Evolutionary conservation across 345 rosid genomes (phyloP).

Genomic region (Brassica napus): DNA sequence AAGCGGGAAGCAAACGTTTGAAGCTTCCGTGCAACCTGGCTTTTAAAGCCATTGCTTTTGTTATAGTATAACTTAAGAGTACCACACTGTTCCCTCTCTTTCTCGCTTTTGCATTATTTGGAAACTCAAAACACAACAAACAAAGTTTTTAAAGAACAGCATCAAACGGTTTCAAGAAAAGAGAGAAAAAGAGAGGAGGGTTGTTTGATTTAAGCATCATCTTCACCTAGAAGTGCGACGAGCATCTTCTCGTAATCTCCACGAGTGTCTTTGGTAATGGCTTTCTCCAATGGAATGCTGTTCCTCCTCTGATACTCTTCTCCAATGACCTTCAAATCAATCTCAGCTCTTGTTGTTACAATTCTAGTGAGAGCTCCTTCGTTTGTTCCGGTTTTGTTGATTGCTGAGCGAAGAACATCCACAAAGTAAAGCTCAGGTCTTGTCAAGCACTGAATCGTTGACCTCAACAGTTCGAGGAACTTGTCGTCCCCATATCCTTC

Average conservation of each 20-base stretch:
- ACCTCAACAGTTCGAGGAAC: constrained; percentile 58
- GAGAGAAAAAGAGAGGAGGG: constrained; percentile 9
- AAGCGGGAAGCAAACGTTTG: too few relatives aligned
- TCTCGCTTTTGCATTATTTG: constrained; percentile 31
- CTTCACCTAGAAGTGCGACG: constrained; percentile 58
- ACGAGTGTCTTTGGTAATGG: constrained; percentile 61
- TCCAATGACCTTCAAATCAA: constrained; percentile 61
- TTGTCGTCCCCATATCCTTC: constrained; percentile 59
- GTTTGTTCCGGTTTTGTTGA: constrained; percentile 71
- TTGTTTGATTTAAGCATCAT: constrained; percentile 46
- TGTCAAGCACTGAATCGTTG: constrained; percentile 62
- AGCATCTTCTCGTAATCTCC: constrained; percentile 76
- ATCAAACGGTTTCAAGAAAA: constrained; percentile 19
- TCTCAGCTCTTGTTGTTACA: constrained; percentile 27
- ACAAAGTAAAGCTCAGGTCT: constrained; percentile 63
- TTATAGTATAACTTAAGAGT: constrained; percentile 2
- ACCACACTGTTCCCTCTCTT: constrained; percentile 26
- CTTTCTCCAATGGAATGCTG: constrained; percentile 58
- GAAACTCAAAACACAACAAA: constrained; percentile 21
- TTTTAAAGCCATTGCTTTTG: not conserved
- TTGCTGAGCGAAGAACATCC: constrained; percentile 65
- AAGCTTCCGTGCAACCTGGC: too few relatives aligned
- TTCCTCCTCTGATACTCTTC: constrained; percentile 65
- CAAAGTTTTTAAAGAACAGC: constrained; percentile 7
- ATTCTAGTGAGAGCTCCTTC: constrained; percentile 79